phyloP scores from a whole-genome alignment of 164 flowering plant species.

The Amborella trichopoda region DNA sequence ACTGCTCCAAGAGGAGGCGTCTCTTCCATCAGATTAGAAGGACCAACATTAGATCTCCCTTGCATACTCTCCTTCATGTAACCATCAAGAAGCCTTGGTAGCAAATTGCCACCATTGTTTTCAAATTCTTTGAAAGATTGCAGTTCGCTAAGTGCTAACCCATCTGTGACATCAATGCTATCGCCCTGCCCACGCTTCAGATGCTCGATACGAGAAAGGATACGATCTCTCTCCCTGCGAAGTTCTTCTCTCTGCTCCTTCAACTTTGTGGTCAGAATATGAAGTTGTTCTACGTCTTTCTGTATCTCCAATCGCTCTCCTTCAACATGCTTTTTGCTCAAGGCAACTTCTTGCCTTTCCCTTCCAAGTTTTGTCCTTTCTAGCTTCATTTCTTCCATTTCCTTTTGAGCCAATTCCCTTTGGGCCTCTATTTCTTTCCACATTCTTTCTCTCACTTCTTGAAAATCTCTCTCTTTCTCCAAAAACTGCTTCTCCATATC shows the following conservation, averaged over 20 bases:
- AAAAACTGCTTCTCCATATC: conserved; percentile 35
- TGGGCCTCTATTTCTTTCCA: conserved; percentile 21
- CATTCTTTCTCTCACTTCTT: conserved; percentile 37
- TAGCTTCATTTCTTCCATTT: conserved; percentile 45
- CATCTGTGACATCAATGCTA: conserved; percentile 42
- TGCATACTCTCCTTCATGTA: conserved; percentile 13
- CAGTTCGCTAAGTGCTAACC: conserved; percentile 41
- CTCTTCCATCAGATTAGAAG: conserved; percentile 2
- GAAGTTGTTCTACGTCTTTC: conserved; percentile 57
- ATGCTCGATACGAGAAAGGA: conserved; percentile 44
- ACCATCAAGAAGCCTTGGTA: conserved; percentile 23
- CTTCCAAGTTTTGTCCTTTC: conserved; percentile 33
- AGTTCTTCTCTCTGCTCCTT: conserved; percentile 48
- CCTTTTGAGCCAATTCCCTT: conserved; percentile 37
- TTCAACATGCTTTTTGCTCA: conserved; percentile 39
- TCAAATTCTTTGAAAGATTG: conserved; percentile 27
- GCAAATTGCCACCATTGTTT: conserved; percentile 16
- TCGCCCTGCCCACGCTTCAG: conserved; percentile 33
- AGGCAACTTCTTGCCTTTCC: conserved; percentile 32
- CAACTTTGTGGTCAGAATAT: conserved; percentile 44
- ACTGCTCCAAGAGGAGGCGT: conserved; percentile 17
- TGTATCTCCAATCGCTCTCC: conserved; percentile 47
- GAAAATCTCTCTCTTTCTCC: conserved; percentile 38
- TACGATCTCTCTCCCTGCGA: conserved; percentile 29
- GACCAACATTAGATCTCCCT: conserved; percentile 15